Conservation (phyloP, 1,284 basidiomycete genomes). For the Tremellales sp. region DNA sequence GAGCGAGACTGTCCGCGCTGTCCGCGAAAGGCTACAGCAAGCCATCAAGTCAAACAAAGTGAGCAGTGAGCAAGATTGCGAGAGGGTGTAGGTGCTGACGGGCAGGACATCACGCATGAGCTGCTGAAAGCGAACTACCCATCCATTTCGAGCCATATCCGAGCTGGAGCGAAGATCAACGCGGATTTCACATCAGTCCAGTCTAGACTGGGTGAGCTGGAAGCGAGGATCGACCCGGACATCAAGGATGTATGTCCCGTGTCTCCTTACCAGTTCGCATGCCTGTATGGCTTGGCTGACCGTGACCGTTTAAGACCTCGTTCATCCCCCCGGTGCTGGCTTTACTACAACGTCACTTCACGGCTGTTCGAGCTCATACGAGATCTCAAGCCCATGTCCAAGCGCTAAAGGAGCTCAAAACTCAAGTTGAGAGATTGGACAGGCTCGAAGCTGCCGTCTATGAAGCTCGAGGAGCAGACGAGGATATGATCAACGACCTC, state of each 20-base stretch:
- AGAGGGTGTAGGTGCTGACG: not conserved
- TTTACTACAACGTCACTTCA: slow-evolving; percentile 20
- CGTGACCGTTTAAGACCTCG: slow-evolving; percentile 26
- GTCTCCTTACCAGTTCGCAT: not conserved
- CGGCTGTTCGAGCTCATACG: slow-evolving; percentile 12
- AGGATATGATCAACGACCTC: slow-evolving; percentile 19
- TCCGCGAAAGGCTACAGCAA: slow-evolving; percentile 17
- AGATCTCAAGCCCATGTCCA: slow-evolving; percentile 14
- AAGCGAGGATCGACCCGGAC: slow-evolving; percentile 17
- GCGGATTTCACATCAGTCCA: slow-evolving; percentile 11
- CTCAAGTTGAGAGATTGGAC: slow-evolving; percentile 11
- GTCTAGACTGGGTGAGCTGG: slow-evolving; percentile 11
- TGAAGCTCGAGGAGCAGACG: slow-evolving; percentile 26
- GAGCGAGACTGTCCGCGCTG: slow-evolving; percentile 5
- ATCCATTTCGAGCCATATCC: slow-evolving; percentile 28
- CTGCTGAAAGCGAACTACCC: slow-evolving; percentile 26
- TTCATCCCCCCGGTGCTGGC: slow-evolving; percentile 29
- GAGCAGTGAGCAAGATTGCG: not conserved
- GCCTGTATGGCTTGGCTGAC: not conserved
- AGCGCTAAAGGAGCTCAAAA: slow-evolving; percentile 15
- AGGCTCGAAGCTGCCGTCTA: slow-evolving; percentile 33
- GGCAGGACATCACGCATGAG: slow-evolving; percentile 21
- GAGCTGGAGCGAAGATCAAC: slow-evolving; percentile 12
- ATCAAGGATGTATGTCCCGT: slow-evolving; percentile 10
- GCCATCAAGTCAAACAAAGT: slow-evolving; percentile 29